Conservation (phyloP, 208 protist species). For the Leishmania major region DNA sequence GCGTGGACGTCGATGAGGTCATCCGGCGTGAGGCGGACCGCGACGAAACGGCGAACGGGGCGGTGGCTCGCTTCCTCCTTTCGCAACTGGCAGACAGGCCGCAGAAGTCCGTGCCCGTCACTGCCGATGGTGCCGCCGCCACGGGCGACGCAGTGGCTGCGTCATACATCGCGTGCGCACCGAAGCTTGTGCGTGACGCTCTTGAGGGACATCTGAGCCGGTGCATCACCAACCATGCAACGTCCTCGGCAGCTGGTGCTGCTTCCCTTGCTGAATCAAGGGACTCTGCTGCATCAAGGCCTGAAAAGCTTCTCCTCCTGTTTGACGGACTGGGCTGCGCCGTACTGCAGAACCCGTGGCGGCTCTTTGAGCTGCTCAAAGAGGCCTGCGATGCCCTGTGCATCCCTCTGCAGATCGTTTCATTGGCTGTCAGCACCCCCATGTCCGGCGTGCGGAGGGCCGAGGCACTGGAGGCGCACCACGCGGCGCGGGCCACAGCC, state of each 20-base stretch:
- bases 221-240: slow-evolving; percentile 3
- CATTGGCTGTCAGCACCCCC: slow-evolving; percentile 68
- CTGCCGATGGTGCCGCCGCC: background rate
- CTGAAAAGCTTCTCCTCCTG: slow-evolving; percentile 37
- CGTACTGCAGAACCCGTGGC: slow-evolving; percentile 52
- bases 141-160: slow-evolving; percentile 1
- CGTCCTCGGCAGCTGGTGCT: background rate
- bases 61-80: slow-evolving; percentile 70
- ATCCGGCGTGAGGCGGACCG: slow-evolving; percentile 57
- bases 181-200: slow-evolving; percentile 32
- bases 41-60: slow-evolving; percentile 73
- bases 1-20: slow-evolving; percentile 61
- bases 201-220: slow-evolving; percentile 29
- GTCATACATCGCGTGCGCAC: slow-evolving; percentile 20
- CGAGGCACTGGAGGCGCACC: slow-evolving; percentile 37
- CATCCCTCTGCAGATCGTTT: slow-evolving; percentile 56
- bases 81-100: slow-evolving; percentile 7
- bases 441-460: slow-evolving; percentile 56
- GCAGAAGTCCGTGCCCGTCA: background rate
- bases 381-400: slow-evolving; percentile 37
- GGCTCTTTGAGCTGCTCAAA: slow-evolving; percentile 51
- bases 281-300: background rate
- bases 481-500: slow-evolving; percentile 32
- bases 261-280: background rate
- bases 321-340: slow-evolving; percentile 73